A percentile compares a stretch with the other conserved stretches of the same genome.
Evolutionary conservation across 2,329 filamentous ascomycete genomes (phyloP).

Genomic region (Aspergillus nomiae): DNA sequence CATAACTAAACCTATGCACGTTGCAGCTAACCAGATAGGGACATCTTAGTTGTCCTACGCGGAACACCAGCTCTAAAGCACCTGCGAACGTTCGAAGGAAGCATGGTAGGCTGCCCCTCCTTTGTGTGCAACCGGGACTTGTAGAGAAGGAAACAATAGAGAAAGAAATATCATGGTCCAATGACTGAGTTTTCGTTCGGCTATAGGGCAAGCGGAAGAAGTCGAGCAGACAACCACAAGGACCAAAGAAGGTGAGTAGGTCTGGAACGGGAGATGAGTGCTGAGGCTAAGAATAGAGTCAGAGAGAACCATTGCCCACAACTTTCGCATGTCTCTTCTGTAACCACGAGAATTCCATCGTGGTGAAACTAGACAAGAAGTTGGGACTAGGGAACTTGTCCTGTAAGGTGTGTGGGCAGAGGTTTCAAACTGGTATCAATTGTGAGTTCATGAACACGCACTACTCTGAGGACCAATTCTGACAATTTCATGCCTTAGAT

Average conservation of each 20-base stretch:
- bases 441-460: conserved; percentile 58
- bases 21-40: neutral
- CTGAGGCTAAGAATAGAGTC: conserved; percentile 13
- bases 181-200: neutral
- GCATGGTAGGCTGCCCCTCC: neutral
- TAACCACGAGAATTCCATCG: conserved; percentile 93
- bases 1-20: neutral
- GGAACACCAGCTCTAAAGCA: neutral
- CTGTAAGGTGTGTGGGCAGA: conserved; percentile 92
- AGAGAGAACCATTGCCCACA: conserved; percentile 58
- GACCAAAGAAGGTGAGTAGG: conserved; percentile 72
- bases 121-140: neutral
- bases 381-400: conserved; percentile 78
- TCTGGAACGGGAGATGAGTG: conserved; percentile 4
- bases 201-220: conserved; percentile 86
- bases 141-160: neutral
- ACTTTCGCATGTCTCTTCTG: conserved; percentile 98
- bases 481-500: conserved; percentile 54
- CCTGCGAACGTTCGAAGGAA: neutral
- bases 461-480: neutral
- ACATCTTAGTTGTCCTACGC: neutral
- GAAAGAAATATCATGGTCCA: neutral
- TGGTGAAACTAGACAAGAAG: conserved; percentile 93
- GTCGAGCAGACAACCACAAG: conserved; percentile 77
- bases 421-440: conserved; percentile 90